Evolutionary conservation across 257 asterid genomes (phyloP), one percentile per base, ranked within the genome.

Genomic region (Fraxinus americana): DNA sequence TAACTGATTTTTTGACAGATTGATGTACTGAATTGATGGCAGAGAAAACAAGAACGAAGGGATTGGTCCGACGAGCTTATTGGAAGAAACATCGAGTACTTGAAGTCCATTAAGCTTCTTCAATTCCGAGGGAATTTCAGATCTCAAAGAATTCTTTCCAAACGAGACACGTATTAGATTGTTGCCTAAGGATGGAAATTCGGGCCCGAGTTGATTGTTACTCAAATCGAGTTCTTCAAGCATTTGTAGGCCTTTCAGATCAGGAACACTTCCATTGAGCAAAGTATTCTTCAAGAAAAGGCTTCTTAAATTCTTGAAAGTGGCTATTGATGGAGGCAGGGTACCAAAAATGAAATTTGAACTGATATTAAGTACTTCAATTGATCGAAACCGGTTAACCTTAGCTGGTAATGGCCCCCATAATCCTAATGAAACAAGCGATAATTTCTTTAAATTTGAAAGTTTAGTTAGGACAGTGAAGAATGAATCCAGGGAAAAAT

Each of bases 321-420:
- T 86, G 4, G 92, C 82, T 0, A 93, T 82, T 17, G 94, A 86
- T 54, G 80, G 78, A 25, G 99, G 98, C 38, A 96, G 85, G 23
- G 72, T 82, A n/a, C 90, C 97, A 73, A 74, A 82, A 34, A 96
- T 78, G 89, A 75, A 91, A 77, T 96, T 93, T 61, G 97, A 91
- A 80, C 91, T 93, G 6, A 91, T 39, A 23, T 96, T 90, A 43
- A 96, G 79, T 29, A 82, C 88, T 78, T 87, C 82, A 50, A 96
- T 98, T 3, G 96, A 91, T 30, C 87, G 75, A 76, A 96, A 41
- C 73, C 99, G 83, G 77, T 81, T 90, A 48, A 96, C 79, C 67
- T 94, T 96, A 5, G 78, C 82, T 0, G 99, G 97, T 11, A 96
- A 86, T 41, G 90, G 80, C 30, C 99, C 99, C 97, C 97, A 92